phyloP scores from a whole-genome alignment of 352 stramenopile genomes.

The Hyaloperonospora arabidopsidis region DNA sequence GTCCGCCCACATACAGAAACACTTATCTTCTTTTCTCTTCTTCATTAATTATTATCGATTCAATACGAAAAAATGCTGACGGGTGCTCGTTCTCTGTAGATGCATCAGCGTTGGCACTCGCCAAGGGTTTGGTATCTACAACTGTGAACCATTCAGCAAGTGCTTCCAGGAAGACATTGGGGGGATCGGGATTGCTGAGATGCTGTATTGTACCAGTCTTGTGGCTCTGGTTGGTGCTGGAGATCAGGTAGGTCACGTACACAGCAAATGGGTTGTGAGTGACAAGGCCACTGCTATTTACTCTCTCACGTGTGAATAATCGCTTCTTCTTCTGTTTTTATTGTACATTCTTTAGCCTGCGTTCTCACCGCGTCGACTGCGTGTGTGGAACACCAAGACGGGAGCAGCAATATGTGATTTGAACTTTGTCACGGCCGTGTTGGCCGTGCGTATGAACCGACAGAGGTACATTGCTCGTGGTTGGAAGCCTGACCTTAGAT shows the following conservation, averaged over 20 bases:
- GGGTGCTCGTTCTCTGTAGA: slow-evolving; percentile 27
- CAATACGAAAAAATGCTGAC: background rate
- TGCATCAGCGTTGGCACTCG: slow-evolving; percentile 87
- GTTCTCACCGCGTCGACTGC: slow-evolving; percentile 85
- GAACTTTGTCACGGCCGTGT: slow-evolving; percentile 86
- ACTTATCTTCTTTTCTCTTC: background rate
- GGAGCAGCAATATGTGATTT: slow-evolving; percentile 85
- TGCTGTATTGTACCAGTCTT: slow-evolving; percentile 90
- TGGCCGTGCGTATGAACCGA: slow-evolving; percentile 88
- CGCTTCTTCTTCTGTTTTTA: background rate
- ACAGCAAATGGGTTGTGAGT: no score
- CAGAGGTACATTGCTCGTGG: slow-evolving; percentile 41
- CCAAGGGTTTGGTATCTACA: slow-evolving; percentile 86
- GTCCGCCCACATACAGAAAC: slow-evolving; percentile 6
- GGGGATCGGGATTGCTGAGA: slow-evolving; percentile 86
- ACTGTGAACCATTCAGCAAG: slow-evolving; percentile 87
- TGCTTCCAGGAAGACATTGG: slow-evolving; percentile 84
- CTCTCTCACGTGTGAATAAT: no score
- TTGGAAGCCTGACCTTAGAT: background rate
- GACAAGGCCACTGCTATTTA: no score
- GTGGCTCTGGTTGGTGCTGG: slow-evolving; percentile 87
- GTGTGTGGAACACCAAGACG: slow-evolving; percentile 90
- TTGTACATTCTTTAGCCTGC: slow-evolving; percentile 42
- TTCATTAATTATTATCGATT: background rate
- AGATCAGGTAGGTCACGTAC: slow-evolving; percentile 53